phyloP scores from a whole-genome alignment of 2,329 filamentous ascomycete genomes.

The Setomelanomma holmii region DNA sequence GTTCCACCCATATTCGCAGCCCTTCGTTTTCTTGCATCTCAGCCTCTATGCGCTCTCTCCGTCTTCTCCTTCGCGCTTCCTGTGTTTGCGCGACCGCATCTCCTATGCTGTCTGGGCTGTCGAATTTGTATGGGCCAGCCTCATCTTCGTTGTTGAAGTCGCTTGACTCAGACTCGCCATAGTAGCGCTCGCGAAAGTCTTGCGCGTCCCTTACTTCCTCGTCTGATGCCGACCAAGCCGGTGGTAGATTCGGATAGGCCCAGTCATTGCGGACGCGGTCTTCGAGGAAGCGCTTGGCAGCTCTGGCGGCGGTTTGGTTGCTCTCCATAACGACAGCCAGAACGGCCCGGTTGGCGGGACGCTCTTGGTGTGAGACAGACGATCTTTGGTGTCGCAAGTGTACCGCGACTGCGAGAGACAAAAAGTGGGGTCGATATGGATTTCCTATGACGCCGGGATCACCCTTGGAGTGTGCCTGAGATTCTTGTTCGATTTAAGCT shows the following conservation, averaged over 20 bases:
- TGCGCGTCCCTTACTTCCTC: conserved; percentile 40
- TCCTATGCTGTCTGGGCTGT: conserved; percentile 55
- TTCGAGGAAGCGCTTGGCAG: conserved; percentile 51
- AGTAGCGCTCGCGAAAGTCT: conserved; percentile 54
- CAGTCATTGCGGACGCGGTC: conserved; percentile 55
- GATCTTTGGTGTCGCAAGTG: neutral
- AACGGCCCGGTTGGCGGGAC: neutral
- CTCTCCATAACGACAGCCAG: conserved; percentile 37
- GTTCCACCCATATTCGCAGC: conserved; percentile 76
- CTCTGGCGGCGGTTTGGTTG: conserved; percentile 52
- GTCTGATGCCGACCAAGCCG: conserved; percentile 43
- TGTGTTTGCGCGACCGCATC: conserved; percentile 41
- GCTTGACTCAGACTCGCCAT: conserved; percentile 44
- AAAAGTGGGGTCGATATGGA: neutral
- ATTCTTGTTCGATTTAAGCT: neutral
- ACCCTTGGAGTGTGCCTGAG: neutral
- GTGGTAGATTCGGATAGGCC: conserved; percentile 48
- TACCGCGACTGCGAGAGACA: neutral
- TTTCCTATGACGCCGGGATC: neutral
- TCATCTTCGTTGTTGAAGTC: conserved; percentile 36
- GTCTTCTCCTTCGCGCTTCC: conserved; percentile 45
- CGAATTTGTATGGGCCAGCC: conserved; percentile 49
- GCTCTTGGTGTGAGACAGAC: neutral
- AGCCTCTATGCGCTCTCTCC: conserved; percentile 45
- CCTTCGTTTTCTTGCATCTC: conserved; percentile 77